Percentiles rank a stretch among this genome's conserved stretches.
Conservation (phyloP, 768 basidiomycete species). For the Termitomyces sp. region DNA sequence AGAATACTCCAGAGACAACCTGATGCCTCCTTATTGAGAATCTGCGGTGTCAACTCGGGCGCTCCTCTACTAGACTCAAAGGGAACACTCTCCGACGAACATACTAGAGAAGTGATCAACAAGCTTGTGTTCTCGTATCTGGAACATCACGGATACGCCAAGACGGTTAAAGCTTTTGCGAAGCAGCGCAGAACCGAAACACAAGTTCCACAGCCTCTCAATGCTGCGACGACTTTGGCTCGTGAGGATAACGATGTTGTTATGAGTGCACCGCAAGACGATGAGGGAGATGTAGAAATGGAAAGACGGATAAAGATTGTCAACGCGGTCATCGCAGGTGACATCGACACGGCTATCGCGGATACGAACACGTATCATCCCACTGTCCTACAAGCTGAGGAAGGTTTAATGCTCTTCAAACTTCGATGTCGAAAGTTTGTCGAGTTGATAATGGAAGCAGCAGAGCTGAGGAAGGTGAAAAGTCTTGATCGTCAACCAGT, state of each 20-base stretch:
- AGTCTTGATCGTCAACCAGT: conserved; percentile 2
- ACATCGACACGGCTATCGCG: conserved; percentile 63
- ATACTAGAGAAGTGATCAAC: conserved; percentile 55
- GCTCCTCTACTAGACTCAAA: conserved; percentile 14
- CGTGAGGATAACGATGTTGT: conserved; percentile 33
- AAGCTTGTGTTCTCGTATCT: conserved; percentile 77
- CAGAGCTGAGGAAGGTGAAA: conserved; percentile 56
- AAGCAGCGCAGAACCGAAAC: conserved; percentile 27
- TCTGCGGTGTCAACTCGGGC: conserved; percentile 16
- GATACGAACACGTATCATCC: conserved; percentile 55
- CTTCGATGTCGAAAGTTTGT: conserved; percentile 82
- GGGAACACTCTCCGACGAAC: conserved; percentile 36
- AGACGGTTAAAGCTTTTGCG: conserved; percentile 63
- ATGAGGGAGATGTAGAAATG: conserved; percentile 28
- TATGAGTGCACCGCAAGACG: conserved; percentile 30
- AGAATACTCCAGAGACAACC: conserved; percentile 56
- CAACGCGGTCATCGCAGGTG: conserved; percentile 58
- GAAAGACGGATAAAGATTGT: conserved; percentile 67
- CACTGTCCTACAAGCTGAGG: conserved; percentile 57
- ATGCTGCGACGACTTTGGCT: background rate
- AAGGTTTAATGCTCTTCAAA: conserved; percentile 72
- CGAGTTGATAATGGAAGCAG: conserved; percentile 69
- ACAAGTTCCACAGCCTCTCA: conserved; percentile 10
- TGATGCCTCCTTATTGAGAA: conserved; percentile 28
- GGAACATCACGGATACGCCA: conserved; percentile 77